A percentile compares a stretch with the other conserved stretches of the same genome.
Evolutionary conservation across 2,329 filamentous ascomycete genomes (phyloP).

Genomic region (Lizonia empirigonia): DNA sequence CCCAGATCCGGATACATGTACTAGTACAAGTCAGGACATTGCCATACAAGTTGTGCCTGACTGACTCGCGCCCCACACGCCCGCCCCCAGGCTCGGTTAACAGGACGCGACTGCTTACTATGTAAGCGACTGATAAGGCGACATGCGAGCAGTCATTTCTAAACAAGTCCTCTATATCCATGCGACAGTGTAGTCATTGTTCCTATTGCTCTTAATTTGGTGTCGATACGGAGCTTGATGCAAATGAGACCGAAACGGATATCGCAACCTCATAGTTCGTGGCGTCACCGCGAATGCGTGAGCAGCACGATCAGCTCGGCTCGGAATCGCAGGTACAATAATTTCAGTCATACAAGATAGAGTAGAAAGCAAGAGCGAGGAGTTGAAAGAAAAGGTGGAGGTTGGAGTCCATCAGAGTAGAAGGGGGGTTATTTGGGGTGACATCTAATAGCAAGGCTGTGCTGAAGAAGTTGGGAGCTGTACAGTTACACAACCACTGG

Average conservation of each 20-base stretch:
- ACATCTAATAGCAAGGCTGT: conserved; percentile 29
- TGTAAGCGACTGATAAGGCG: too few species aligned
- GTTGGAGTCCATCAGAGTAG: conserved; percentile 34
- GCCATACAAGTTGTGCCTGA: conserved; percentile 1
- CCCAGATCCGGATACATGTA: neutral
- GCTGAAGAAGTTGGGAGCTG: conserved; percentile 33
- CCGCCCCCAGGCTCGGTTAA: too few species aligned
- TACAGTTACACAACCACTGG: too few species aligned
- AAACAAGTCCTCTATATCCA: too few species aligned
- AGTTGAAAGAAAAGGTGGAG: conserved; percentile 40
- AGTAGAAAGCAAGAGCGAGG: conserved; percentile 39
- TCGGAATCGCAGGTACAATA: conserved; percentile 61
- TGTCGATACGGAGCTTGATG: conserved; percentile 60
- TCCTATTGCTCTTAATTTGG: too few species aligned
- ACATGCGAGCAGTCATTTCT: too few species aligned
- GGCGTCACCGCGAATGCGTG: conserved; percentile 63
- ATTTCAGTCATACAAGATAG: conserved; percentile 59
- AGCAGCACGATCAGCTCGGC: conserved; percentile 62
- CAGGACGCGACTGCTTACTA: too few species aligned
- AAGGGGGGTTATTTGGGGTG: conserved; percentile 40
- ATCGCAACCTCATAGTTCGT: conserved; percentile 58
- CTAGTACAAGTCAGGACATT: neutral
- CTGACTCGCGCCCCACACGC: too few species aligned
- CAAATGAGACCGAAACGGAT: conserved; percentile 57
- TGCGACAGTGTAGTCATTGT: too few species aligned